Percentiles rank a stretch among this genome's conserved stretches.
phyloP scores from a whole-genome alignment of 1,284 basidiomycete species.

The Boletellus deceptivus region DNA sequence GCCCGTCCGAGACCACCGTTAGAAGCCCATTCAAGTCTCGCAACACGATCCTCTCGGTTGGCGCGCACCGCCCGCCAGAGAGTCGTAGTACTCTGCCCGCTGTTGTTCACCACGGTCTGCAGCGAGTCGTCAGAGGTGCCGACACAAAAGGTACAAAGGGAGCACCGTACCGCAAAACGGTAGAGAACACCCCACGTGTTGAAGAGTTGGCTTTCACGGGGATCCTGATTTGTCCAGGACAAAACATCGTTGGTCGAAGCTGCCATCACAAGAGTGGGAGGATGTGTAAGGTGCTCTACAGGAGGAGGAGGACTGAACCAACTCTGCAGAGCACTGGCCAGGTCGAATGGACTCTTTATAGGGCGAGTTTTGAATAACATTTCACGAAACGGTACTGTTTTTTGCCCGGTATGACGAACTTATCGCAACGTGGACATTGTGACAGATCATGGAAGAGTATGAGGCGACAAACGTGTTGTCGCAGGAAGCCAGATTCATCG shows the following conservation, averaged over 20 bases:
- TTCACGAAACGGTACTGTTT: conserved; percentile 39
- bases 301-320: conserved; percentile 25
- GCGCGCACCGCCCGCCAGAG: conserved; percentile 73
- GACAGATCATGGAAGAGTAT: conserved; percentile 67
- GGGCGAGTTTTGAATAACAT: conserved; percentile 37
- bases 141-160: conserved; percentile 14
- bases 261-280: conserved; percentile 41
- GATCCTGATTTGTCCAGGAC: conserved; percentile 83
- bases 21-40: conserved; percentile 79
- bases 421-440: conserved; percentile 70
- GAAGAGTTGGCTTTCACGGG: conserved; percentile 77
- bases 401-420: conserved; percentile 52
- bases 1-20: conserved; percentile 78
- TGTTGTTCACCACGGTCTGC: conserved; percentile 62
- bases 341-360: conserved; percentile 42
- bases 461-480: conserved; percentile 66
- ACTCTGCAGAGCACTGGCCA: conserved; percentile 22
- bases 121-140: conserved; percentile 19
- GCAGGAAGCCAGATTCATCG: conserved; percentile 57
- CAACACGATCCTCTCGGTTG: conserved; percentile 80
- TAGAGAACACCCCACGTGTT: conserved; percentile 77
- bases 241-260: conserved; percentile 64
- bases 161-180: conserved; percentile 64
- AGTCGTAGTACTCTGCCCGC: conserved; percentile 68
- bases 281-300: conserved; percentile 21